Conservation (phyloP, 192 early-diverging fungal genomes). For the Linnemannia elongata region DNA sequence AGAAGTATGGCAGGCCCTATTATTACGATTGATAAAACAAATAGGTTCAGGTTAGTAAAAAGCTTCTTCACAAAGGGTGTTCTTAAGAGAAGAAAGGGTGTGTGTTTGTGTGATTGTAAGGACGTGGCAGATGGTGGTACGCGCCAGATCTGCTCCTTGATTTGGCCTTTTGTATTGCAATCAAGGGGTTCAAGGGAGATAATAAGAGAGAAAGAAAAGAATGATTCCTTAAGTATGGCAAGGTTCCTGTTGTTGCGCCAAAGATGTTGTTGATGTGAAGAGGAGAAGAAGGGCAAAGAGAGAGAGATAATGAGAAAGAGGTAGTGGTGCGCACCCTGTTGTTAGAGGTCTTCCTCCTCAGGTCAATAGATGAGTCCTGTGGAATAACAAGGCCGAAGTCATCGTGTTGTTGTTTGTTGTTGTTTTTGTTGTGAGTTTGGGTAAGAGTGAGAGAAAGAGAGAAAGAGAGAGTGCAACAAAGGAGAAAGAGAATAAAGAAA, state of each 20-base stretch:
- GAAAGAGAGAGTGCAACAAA: not conserved
- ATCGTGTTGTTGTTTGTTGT: not conserved
- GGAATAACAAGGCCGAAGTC: not conserved
- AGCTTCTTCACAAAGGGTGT: not conserved
- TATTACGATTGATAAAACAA: not conserved
- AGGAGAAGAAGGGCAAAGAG: not conserved
- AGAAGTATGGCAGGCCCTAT: slow-evolving; percentile 3
- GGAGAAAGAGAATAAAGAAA: not conserved
- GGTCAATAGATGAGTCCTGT: not conserved
- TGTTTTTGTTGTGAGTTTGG: not conserved
- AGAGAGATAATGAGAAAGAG: not conserved
- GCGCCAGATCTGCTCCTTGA: not conserved
- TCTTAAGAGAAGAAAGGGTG: not conserved
- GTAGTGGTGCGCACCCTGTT: slow-evolving; percentile 4
- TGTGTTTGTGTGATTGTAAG: not conserved
- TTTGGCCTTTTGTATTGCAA: not conserved
- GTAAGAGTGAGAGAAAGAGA: not conserved
- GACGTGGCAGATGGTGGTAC: not conserved
- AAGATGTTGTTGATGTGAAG: not conserved
- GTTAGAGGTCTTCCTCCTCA: not conserved
- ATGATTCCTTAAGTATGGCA: not conserved
- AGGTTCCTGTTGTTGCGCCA: not conserved
- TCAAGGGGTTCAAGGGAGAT: not conserved
- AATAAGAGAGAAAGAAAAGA: not conserved
- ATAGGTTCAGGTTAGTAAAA: not conserved